Base-by-base conservation (phyloP, 2,329 filamentous ascomycete species). In the Malbranchea cinnamomea region DNA sequence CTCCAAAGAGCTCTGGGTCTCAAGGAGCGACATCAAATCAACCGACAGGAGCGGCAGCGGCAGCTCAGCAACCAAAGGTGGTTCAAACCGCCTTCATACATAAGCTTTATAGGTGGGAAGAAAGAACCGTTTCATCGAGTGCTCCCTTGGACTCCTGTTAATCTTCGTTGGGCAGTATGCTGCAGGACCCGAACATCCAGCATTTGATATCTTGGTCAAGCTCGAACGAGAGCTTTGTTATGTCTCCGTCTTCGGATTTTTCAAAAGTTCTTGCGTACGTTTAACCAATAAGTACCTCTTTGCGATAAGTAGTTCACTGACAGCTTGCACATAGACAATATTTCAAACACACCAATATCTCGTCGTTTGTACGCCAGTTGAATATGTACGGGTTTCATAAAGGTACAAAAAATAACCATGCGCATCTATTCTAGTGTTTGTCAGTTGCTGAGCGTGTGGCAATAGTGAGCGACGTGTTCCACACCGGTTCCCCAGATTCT, bases 311-410 rank as follows among this genome's bases (percentile, higher is more conserved):
- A 35, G 38, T 30, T 49, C 28, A 49, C 36, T 9, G 12, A 25
- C 15, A 20, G 10, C 29, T 24, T 37, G 28, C 41, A 30, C 36
- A 38, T 46, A 93, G 87, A 32, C 84, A 92, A 71, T 98, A 98
- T 53, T 98, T 98, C 56, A 98, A 98, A 50, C 89, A 98, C 53
- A 98, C 87, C 43, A 98, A 98, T 50, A 93, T 95, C 37, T 95
- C 89, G 7, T 95, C 89, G 1, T 98, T 98, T 53, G 89, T 98
- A 28, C 74, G 89, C 28, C 89, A 98, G 59, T 61, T 98, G 29
- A 98, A 98, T 52, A 98, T 98, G 89, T 98, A 98, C 46, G 89
- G 89, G 5, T 98, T 98, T 56, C 89, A 98, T 53, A 98, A 98
- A 79, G 85, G 85, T 91, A 56, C 28, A 52, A 32, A 4, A 13